Base-by-base conservation (phyloP, 306 rosid species). In the Abrus precatorius region DNA sequence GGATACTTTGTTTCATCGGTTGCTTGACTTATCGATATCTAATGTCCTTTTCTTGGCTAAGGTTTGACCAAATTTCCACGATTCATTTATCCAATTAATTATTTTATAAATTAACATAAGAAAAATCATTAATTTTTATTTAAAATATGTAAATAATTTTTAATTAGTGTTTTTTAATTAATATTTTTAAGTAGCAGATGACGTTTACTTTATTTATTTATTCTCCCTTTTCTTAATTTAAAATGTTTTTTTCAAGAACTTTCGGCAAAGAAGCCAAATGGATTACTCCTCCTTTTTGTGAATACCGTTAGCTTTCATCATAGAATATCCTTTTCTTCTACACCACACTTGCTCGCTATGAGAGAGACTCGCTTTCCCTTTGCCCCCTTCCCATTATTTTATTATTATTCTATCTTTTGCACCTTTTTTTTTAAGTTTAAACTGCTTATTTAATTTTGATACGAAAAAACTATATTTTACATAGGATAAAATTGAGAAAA, bases 251-350 rank as follows among this genome's bases (percentile, higher is more conserved):
- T 20, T 20, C 9, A 75, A 55, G 77, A 69, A 69, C 92, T 92
- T 88, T 92, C 84, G 69, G 83, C 75, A 87, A 92, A 65, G 64
- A 85, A 65, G 67, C 75, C 65, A 57, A 81, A 69, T 48, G 50
- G 68, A 54, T 33, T 34, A 79, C 84, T 33, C n/a, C 12, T 47
- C 82, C 20, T 53, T 68, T 82, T 74, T 72, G 49, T 28, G 48
- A 47, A 49, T 43, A 9, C 54, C 47, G 33, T 74, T 82, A 69
- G 74, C 80, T 50, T 41, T 2, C 41, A 20, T 67, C 44, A 20
- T 7, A 38, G 88, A 85, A 89, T 85, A 90, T 90, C 75, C 85
- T 86, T 90, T 90, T 74, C 93, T 84, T 89, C 85, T 47, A 1
- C 59, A 64, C 67, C 66, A 67, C 50, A 60, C 60, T 72, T 72